Evolutionary conservation across 306 rosid genomes (phyloP).

Genomic region (Cicer pinnatifidum): DNA sequence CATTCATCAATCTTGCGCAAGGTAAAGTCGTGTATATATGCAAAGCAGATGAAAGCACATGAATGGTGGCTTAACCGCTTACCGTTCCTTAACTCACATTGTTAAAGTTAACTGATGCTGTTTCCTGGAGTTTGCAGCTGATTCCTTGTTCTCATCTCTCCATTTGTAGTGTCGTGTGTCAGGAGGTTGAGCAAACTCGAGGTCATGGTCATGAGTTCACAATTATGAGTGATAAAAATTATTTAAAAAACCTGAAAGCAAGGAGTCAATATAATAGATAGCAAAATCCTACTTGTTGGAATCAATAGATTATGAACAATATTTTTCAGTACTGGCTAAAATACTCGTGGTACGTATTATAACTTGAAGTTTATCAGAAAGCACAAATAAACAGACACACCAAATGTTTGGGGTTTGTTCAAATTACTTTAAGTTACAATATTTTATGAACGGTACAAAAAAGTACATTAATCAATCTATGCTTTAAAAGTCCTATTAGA

Average conservation of each 20-base stretch:
- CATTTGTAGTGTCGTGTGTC: not conserved
- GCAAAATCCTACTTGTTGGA: not conserved
- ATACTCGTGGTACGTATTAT: not conserved
- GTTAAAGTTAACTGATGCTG: not conserved
- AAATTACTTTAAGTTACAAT: not conserved
- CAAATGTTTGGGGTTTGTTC: constrained; percentile 16
- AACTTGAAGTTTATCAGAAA: not conserved
- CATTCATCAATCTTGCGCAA: not conserved
- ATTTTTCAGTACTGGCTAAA: constrained; percentile 9
- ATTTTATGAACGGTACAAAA: constrained; percentile 13
- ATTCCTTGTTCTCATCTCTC: constrained; percentile 1
- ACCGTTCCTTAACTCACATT: constrained; percentile 6
- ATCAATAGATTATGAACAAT: constrained; percentile 9
- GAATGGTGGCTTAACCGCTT: not conserved
- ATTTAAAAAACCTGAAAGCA: not conserved
- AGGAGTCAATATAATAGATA: constrained; percentile 6
- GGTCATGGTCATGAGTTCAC: not conserved
- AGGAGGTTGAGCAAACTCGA: not conserved
- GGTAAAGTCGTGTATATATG: not conserved
- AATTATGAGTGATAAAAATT: not conserved
- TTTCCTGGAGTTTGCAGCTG: constrained; percentile 1
- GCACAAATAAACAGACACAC: not conserved
- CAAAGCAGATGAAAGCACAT: not conserved
- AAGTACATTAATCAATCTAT: constrained; percentile 29
- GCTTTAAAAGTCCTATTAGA: constrained; percentile 16